phyloP scores from a whole-genome alignment of 1,284 basidiomycete species.

The Boletus semigastroideus region DNA sequence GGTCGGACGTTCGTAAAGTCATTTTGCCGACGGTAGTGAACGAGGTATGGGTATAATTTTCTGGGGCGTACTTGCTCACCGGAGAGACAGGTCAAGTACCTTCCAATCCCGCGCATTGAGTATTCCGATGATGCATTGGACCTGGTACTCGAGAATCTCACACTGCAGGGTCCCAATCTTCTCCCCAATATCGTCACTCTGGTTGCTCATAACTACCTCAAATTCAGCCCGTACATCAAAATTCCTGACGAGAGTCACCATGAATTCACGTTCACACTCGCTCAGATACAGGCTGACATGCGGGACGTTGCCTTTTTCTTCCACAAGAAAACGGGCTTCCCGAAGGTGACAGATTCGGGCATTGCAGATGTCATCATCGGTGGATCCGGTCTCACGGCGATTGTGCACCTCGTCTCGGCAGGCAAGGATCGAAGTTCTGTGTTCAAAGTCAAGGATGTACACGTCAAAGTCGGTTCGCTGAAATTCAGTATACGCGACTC shows the following conservation, averaged over 20 bases:
- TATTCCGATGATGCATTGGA: constrained; percentile 87
- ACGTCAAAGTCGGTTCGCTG: constrained; percentile 81
- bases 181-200: constrained; percentile 81
- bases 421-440: constrained; percentile 67
- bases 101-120: constrained; percentile 91
- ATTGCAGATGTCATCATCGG: constrained; percentile 89
- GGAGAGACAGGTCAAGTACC: constrained; percentile 69
- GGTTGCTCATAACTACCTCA: constrained; percentile 82
- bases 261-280: constrained; percentile 68
- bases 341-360: constrained; percentile 86
- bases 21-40: constrained; percentile 82
- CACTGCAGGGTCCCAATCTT: constrained; percentile 81
- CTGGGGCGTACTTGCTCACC: neutral
- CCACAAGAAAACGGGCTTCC: constrained; percentile 74
- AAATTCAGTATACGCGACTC: constrained; percentile 90
- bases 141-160: constrained; percentile 91
- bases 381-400: constrained; percentile 71
- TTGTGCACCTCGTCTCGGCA: constrained; percentile 62
- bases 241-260: constrained; percentile 65
- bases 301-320: constrained; percentile 90
- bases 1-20: constrained; percentile 82
- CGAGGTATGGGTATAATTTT: constrained; percentile 40
- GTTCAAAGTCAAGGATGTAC: constrained; percentile 77
- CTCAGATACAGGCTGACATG: constrained; percentile 94
- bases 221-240: constrained; percentile 73